These are phyloP conservation scores for Xylaria nigripes DNA, from an alignment of 495 filamentous ascomycete species.

Conservation along the genomic window DNA sequence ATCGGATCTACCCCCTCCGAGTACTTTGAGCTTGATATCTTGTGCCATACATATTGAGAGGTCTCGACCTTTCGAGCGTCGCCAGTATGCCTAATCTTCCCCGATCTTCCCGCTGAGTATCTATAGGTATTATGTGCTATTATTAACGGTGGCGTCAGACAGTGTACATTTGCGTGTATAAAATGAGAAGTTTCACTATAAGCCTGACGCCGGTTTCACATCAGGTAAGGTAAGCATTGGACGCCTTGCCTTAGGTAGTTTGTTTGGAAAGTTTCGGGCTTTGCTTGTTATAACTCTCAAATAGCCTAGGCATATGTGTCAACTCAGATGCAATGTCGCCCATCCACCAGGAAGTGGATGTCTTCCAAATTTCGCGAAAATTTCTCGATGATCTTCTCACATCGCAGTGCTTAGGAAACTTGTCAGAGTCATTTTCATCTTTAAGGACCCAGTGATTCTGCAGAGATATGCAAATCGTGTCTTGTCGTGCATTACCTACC, in stretches of 20 bases:
- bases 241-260: not conserved
- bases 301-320: not conserved
- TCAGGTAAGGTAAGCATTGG: not conserved
- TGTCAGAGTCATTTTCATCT: not conserved
- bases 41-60: not conserved
- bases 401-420: not conserved
- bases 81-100: not conserved
- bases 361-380: not conserved
- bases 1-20: not conserved
- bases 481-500: not conserved
- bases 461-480: too few species aligned
- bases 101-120: not conserved
- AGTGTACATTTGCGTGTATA: slow-evolving; percentile 4
- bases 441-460: too few species aligned
- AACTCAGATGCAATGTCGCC: not conserved
- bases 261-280: not conserved
- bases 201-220: not conserved
- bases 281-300: not conserved
- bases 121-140: not conserved
- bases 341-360: not conserved
- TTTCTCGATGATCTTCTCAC: not conserved
- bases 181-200: not conserved
- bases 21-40: not conserved
- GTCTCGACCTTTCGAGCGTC: too few species aligned
- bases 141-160: not conserved